phyloP scores from a whole-genome alignment of 2,329 filamentous ascomycete species.

The Neodidymelliopsis sp. region DNA sequence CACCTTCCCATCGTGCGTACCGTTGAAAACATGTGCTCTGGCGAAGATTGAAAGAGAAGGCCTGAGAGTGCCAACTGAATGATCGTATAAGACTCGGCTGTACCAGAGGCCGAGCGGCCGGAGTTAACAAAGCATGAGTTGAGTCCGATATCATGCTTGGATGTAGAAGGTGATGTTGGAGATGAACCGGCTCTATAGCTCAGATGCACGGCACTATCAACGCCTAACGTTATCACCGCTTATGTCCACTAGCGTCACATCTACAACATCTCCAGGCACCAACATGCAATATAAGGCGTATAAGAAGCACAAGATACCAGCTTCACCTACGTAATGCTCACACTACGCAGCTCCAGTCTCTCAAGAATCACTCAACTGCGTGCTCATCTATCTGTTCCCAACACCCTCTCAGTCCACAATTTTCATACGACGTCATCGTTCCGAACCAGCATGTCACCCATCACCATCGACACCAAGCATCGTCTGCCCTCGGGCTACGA shows the following conservation, averaged over 20 bases:
- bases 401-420: slow-evolving; percentile 4
- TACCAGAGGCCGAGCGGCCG: too few relatives aligned
- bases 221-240: slow-evolving; percentile 5
- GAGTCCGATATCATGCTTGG: too few relatives aligned
- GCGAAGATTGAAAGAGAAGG: too few relatives aligned
- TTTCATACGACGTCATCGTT: slow-evolving; percentile 34
- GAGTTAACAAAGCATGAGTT: too few relatives aligned
- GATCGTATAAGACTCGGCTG: too few relatives aligned
- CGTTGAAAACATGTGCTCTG: too few relatives aligned
- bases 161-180: too few relatives aligned
- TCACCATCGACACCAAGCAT: slow-evolving; percentile 58
- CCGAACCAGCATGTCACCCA: slow-evolving; percentile 48
- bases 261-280: neutral
- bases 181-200: too few relatives aligned
- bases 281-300: neutral
- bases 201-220: too few relatives aligned
- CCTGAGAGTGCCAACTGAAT: too few relatives aligned
- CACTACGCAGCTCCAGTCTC: slow-evolving; percentile 9
- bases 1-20: too few relatives aligned
- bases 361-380: slow-evolving; percentile 22
- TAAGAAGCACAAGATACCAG: neutral
- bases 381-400: slow-evolving; percentile 19
- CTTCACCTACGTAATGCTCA: slow-evolving; percentile 3
- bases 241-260: neutral
- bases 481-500: slow-evolving; percentile 67